Evolutionary conservation across 345 rosid genomes (phyloP), one percentile per base, ranked within the genome.

Genomic region (Rhodomyrtus tomentosa): DNA sequence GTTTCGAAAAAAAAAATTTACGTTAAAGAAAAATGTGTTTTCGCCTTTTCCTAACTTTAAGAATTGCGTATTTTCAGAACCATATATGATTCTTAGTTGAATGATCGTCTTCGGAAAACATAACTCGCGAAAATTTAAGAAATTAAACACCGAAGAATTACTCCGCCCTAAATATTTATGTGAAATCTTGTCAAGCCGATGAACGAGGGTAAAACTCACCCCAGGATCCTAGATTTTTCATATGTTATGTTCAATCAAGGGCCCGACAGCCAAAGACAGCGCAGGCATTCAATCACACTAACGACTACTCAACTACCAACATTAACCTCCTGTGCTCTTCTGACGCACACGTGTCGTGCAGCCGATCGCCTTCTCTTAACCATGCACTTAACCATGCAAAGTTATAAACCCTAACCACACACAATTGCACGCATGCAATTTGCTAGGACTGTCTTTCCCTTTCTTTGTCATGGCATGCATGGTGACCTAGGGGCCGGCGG

Each of bases 401-500:
- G 11, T 16, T 15, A 6, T 29, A 1, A 29, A 59, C 36, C 73
- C 73, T 59, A 27, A 7, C 38, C 21, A 1, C 73, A 1, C 38
- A 45, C 25, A 10, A 62, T 2, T 0, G 74, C 40, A 29, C 73
- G n/a, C n/a, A 3, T 59, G 2, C 0, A 59, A 14, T 29, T 29
- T 1, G 29, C 22, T 18, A 10, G 76, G 76, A 20, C 6, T 1
- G 45, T 10, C 76, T 36, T 32, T 36, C 13, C 1, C 24, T 4
- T 20, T 4, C 76, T 18, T n/a, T n/a, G n/a, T n/a, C 45, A 4
- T 25, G 20, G 36, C 25, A 4, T 68, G 45, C 25, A 68, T 18
- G 45, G 24, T 5, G 3, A 13, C 3, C 6, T 16, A 6, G 10
- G 6, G 42, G 0, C 21, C 6, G 7, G 4, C 15, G 9, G 21